Percentiles rank a stretch among this genome's conserved stretches.
Conservation (phyloP, 495 filamentous ascomycete species). For the Aspergillus mulundensis region DNA sequence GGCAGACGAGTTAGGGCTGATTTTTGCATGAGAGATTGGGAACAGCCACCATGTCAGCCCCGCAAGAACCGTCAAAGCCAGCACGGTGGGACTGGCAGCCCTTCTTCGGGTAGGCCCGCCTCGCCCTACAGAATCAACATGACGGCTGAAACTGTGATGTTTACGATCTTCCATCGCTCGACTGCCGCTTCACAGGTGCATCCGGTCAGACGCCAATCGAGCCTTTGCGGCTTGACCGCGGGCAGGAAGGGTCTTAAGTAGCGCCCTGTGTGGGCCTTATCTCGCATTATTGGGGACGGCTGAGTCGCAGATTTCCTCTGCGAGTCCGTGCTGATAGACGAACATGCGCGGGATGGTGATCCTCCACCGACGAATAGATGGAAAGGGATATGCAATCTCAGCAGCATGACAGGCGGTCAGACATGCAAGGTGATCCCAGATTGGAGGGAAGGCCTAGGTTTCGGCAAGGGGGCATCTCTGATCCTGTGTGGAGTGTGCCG, state of each 20-base stretch:
- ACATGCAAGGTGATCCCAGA: neutral
- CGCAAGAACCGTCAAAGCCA: constrained; percentile 9
- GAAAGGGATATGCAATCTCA: constrained; percentile 1
- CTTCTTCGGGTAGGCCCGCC: neutral
- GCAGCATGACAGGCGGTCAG: neutral
- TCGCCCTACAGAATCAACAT: neutral
- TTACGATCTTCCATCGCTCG: constrained; percentile 10
- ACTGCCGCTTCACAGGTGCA: neutral
- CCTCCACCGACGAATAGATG: constrained; percentile 9
- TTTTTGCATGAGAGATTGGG: neutral
- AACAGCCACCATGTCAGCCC: constrained; percentile 16
- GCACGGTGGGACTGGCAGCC: constrained; percentile 1
- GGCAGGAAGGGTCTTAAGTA: constrained; percentile 4
- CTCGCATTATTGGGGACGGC: neutral
- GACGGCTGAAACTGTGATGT: neutral
- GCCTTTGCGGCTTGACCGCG: neutral
- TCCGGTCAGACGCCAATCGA: neutral
- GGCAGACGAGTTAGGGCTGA: neutral
- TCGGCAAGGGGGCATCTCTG: neutral
- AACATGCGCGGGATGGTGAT: neutral
- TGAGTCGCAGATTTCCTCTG: constrained; percentile 1
- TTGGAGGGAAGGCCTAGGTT: neutral
- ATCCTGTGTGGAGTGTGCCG: neutral
- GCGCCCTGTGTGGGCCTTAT: constrained; percentile 1
- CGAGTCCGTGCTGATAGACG: neutral